phyloP scores from a whole-genome alignment of 176 grass and related monocot species.

The Carex myosuroides region DNA sequence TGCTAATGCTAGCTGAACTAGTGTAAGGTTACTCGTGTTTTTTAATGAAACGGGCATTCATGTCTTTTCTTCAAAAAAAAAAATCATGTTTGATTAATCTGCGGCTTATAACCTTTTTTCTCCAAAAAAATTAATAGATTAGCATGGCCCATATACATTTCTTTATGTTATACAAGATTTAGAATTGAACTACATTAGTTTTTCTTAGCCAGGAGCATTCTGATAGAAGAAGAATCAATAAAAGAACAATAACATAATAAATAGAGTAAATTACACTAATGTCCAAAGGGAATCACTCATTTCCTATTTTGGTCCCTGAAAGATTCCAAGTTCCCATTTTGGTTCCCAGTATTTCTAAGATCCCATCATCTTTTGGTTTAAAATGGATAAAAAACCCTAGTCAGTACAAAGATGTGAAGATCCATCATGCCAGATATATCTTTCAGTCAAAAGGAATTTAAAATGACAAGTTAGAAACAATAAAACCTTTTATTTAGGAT shows the following conservation, averaged over 20 bases:
- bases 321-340: not conserved
- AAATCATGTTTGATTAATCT: not conserved
- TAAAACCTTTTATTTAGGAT: not conserved
- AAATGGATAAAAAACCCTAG: not conserved
- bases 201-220: not conserved
- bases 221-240: not conserved
- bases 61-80: too few species aligned
- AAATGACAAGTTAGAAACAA: not conserved
- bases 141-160: not conserved
- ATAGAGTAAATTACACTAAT: not conserved
- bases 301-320: constrained; percentile 18
- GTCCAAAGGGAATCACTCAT: not conserved
- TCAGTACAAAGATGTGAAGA: not conserved
- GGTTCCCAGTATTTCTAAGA: not conserved
- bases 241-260: not conserved
- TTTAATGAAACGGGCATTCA: too few species aligned
- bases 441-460: not conserved
- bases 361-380: not conserved
- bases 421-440: not conserved
- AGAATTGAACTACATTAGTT: not conserved
- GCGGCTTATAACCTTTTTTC: not conserved
- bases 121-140: not conserved
- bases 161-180: constrained; percentile 2
- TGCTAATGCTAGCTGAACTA: too few species aligned
- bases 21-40: too few species aligned